Evolutionary conservation across 2,329 filamentous ascomycete species (phyloP).

Genomic region (Lithohypha guttulata): DNA sequence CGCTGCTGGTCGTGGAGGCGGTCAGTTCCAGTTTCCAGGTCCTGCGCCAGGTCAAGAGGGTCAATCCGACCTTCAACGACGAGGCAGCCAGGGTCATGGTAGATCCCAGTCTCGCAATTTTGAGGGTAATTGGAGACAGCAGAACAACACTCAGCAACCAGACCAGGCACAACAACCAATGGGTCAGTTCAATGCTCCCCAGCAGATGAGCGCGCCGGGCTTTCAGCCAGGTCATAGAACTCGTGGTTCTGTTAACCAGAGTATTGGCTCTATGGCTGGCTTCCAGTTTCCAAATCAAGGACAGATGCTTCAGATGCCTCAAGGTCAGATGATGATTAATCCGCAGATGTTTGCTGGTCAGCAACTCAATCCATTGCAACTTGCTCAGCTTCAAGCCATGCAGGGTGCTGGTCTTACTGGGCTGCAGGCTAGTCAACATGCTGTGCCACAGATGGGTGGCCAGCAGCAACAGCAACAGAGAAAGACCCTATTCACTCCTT

Average conservation of each 20-base stretch:
- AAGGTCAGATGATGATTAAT: conserved; percentile 68
- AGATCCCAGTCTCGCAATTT: conserved; percentile 85
- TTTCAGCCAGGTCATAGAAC: conserved; percentile 90
- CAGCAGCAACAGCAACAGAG: conserved; percentile 79
- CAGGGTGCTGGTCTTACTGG: conserved; percentile 74
- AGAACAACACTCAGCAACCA: conserved; percentile 41
- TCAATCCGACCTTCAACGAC: conserved; percentile 59
- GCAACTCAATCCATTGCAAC: conserved; percentile 75
- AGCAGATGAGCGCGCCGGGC: conserved; percentile 56
- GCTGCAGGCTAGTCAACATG: conserved; percentile 59
- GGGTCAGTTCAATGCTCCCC: conserved; percentile 58
- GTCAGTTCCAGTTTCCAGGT: conserved; percentile 57
- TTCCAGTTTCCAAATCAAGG: conserved; percentile 87
- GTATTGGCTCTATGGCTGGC: conserved; percentile 67
- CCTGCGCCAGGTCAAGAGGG: conserved; percentile 41
- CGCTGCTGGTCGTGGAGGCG: conserved; percentile 50
- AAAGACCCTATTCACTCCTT: conserved; percentile 97
- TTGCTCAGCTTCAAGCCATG: conserved; percentile 82
- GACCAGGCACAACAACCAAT: conserved; percentile 40
- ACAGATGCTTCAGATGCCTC: conserved; percentile 73
- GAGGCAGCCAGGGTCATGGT: conserved; percentile 62
- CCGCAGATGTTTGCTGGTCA: conserved; percentile 76
- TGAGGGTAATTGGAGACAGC: conserved; percentile 95
- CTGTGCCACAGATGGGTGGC: conserved; percentile 45
- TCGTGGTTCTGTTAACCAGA: conserved; percentile 76